Evolutionary conservation across 2,329 filamentous ascomycete species (phyloP).

Genomic region (Fragosphaeria purpurea): DNA sequence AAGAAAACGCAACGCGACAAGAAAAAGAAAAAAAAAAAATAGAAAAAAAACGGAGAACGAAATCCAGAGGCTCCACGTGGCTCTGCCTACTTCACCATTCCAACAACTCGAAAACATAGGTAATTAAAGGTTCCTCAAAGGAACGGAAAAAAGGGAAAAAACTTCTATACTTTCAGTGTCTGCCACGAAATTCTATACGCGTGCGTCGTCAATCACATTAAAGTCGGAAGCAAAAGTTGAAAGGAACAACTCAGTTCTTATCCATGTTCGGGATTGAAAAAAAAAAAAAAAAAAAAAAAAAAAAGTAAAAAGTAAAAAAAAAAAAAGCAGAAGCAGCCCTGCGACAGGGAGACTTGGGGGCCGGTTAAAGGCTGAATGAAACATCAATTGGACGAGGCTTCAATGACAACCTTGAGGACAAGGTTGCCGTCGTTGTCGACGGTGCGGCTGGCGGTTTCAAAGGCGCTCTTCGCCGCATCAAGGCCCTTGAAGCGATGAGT

Average conservation of each 20-base stretch:
- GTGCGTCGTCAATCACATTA: neutral
- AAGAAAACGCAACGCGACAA: neutral
- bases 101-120: no score
- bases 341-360: no score
- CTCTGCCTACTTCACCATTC: no score
- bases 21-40: neutral
- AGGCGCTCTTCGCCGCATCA: conserved; percentile 50
- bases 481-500: conserved; percentile 62
- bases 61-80: no score
- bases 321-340: no score
- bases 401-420: conserved; percentile 63
- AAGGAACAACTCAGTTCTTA: no score
- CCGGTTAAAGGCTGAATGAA: neutral
- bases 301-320: no score
- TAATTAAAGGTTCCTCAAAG: neutral
- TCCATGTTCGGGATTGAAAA: neutral
- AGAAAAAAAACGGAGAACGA: neutral
- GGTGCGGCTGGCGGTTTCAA: conserved; percentile 60
- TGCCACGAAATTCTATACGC: neutral
- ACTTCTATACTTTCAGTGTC: neutral
- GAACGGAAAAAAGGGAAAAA: neutral
- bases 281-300: neutral
- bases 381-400: conserved; percentile 10
- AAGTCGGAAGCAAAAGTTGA: neutral
- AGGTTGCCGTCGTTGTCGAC: conserved; percentile 57